phyloP scores from a whole-genome alignment of 768 basidiomycete genomes.

The Trametes punicea region DNA sequence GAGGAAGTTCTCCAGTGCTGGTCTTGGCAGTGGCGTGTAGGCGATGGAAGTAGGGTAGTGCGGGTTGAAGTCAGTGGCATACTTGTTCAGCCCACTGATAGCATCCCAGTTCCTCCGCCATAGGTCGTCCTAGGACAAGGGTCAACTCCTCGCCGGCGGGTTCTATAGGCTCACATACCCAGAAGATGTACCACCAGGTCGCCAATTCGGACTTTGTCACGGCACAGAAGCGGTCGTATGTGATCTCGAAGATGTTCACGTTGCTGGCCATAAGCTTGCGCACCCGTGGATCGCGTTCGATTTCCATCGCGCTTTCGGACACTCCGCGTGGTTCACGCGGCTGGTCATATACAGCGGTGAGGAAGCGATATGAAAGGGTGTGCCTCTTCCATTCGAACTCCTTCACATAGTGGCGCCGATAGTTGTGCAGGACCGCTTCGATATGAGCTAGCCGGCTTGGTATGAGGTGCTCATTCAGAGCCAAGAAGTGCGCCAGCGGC shows the following conservation, averaged over 20 bases:
- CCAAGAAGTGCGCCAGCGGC: constrained; percentile 59
- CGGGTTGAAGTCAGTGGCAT: constrained; percentile 65
- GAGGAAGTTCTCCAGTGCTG: constrained; percentile 63
- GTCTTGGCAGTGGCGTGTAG: constrained; percentile 62
- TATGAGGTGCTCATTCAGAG: constrained; percentile 53
- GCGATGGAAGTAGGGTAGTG: constrained; percentile 71
- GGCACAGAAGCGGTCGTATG: constrained; percentile 50
- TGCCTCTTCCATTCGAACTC: constrained; percentile 51
- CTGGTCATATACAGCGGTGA: constrained; percentile 56
- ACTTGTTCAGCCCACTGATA: constrained; percentile 43
- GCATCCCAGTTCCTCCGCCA: constrained; percentile 69
- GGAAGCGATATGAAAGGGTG: constrained; percentile 60
- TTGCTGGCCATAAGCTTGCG: constrained; percentile 45
- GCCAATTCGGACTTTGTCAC: constrained; percentile 48
- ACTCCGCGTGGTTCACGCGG: constrained; percentile 46
- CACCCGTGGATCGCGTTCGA: constrained; percentile 56
- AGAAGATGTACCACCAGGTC: constrained; percentile 80
- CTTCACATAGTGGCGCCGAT: constrained; percentile 47
- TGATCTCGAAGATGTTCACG: constrained; percentile 43
- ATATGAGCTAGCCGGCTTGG: constrained; percentile 39
- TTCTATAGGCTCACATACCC: constrained; percentile 42
- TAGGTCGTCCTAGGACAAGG: constrained; percentile 59
- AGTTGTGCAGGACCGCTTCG: constrained; percentile 46
- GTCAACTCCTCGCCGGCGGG: background rate
- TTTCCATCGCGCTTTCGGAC: constrained; percentile 41